phyloP scores from a whole-genome alignment of 2,329 filamentous ascomycete genomes.

The Plectosphaerella plurivora region DNA sequence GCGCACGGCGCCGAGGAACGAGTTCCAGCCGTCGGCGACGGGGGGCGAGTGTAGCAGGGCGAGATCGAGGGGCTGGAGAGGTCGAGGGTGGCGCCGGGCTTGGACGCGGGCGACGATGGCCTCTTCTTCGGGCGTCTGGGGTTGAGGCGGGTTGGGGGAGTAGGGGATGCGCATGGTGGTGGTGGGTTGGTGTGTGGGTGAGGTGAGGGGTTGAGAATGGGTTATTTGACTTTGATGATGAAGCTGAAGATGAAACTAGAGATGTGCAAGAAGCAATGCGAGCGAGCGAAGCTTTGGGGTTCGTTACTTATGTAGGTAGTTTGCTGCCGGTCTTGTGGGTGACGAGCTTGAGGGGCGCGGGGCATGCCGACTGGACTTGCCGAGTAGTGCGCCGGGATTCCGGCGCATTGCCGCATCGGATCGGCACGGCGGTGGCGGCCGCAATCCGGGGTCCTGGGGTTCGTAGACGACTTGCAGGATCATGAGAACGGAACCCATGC shows the following conservation, averaged over 20 bases:
- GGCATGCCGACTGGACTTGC: too few relatives aligned
- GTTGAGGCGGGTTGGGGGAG: slow-evolving; percentile 46
- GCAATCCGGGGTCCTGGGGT: too few relatives aligned
- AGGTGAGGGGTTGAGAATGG: not conserved
- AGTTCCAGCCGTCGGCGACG: slow-evolving; percentile 73
- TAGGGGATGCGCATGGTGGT: slow-evolving; percentile 64
- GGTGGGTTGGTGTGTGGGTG: slow-evolving; percentile 10
- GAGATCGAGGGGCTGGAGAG: slow-evolving; percentile 71
- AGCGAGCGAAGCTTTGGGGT: too few relatives aligned
- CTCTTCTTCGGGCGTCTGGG: slow-evolving; percentile 38
- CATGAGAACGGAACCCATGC: too few relatives aligned
- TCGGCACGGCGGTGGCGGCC: too few relatives aligned
- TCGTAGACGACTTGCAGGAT: too few relatives aligned
- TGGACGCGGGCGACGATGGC: slow-evolving; percentile 60
- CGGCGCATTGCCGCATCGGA: too few relatives aligned
- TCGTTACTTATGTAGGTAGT: too few relatives aligned
- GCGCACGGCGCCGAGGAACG: slow-evolving; percentile 60
- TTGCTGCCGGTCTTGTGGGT: too few relatives aligned
- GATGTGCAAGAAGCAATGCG: not conserved
- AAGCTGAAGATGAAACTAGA: too few relatives aligned
- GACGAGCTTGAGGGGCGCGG: too few relatives aligned
- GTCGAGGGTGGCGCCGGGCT: slow-evolving; percentile 62
- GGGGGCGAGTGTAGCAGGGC: slow-evolving; percentile 69
- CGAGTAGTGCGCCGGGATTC: too few relatives aligned
- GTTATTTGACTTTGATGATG: not conserved